Base-by-base conservation (phyloP, 768 basidiomycete genomes). In the Candolleomyces eurysporus region DNA sequence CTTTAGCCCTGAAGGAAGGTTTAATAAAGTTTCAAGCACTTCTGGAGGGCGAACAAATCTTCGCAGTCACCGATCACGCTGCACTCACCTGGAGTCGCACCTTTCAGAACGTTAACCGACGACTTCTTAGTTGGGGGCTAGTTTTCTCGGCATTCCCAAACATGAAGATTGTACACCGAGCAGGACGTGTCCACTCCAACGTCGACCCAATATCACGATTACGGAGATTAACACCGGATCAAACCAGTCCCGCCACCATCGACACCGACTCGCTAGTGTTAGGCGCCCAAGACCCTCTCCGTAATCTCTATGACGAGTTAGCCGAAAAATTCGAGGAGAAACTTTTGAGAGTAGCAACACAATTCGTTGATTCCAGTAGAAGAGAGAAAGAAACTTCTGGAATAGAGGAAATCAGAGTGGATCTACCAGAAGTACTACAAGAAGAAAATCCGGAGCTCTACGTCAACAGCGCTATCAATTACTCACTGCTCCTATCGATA, bases 121-220 rank as follows among this genome's bases (percentile, higher is more conserved):
- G 73, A 21, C 62, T 79, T 11, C 58, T 71, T 0, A 71, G 74
- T 6, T 79, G 75, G 76, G 76, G 76, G 46, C 57, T 67, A 5
- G 67, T 75, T 0, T 76, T 76, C 46, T 45, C 76, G 8, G 76
- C 77, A 6, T 79, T 70, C 62, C 78, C 75, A 0, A 55, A 62
- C 0, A 26, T 79, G 14, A 52, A 66, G n/a, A 78, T 79, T 22
- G 64, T 78, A 9, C 78, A 79, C 52, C 69, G 74, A 5, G 70
- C 78, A 0, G 78, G 78, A 3, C 45, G 72, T 1, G 72, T 76
- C 0, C 77, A 79, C 48, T 78, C 75, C 1, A 78, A 78, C 57
- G 76, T 78, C 5, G 77, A 79, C 58, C 76, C 78, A 2, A 63
- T 78, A 4, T 78, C 76, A 0, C 58, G 75, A 19, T 59, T 78